Evolutionary conservation across 352 stramenopile species (phyloP), one percentile per base, ranked within the genome.

Genomic region (Phytophthora sojae): DNA sequence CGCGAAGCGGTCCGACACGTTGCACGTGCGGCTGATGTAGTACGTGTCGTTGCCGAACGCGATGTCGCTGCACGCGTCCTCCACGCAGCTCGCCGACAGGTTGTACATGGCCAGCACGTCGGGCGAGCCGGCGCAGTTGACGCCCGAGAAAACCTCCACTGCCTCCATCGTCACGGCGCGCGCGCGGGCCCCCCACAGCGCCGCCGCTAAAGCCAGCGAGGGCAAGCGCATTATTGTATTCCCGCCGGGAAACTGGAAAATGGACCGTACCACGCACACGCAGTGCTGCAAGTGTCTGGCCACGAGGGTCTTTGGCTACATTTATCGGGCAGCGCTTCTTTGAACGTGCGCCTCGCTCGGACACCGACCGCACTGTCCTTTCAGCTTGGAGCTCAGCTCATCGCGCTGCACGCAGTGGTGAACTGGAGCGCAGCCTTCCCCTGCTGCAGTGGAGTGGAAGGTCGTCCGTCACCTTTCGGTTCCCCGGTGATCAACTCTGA

Each of bases 71-170:
- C 61, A 70, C 19, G 5, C 21, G 25, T 69, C 19, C 23, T 57
- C 61, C 19, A 50, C 56, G 11, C 67, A 75, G 17, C 30, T 52
- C 19, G 29, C 9, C 4, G 49, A 55, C n/a, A 54, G 11, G 19
- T 67, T 62, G 19, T 58, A 56, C 15, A 75, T 51, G 55, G 60
- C 67, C 35, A 74, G 25, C 14, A 66, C 60, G 59, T 61, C 60
- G 1, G 66, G 66, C 7, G 66, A 64, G 8, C 66, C 66, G 19
- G 53, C 58, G 39, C 66, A 73, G 23, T 73, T 73, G 17, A n/a
- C 19, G 26, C 66, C 59, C 9, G 60, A 58, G 21, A 73, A 73
- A 12, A 73, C 50, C 39, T 68, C 52, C 11, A 73, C 50, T 8
- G 57, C 58, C 23, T 62, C 44, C 49, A 67, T 67, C 21, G 50